Base-by-base conservation (phyloP, 352 stramenopile species). In the Pythium rhizo-oryzae region DNA sequence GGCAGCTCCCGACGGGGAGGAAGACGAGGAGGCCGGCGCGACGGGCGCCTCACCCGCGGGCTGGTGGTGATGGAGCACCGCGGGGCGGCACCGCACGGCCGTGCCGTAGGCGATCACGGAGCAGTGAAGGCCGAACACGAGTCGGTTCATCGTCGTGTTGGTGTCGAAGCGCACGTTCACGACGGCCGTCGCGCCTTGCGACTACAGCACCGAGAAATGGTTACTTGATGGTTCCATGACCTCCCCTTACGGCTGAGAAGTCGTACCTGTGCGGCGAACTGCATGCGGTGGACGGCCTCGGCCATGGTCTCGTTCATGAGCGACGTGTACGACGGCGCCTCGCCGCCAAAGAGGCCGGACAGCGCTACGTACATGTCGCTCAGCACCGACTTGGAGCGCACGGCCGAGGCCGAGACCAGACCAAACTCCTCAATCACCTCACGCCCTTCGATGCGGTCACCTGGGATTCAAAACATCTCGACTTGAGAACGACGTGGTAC, bases 101-200 rank as follows among this genome's bases (percentile, higher is more conserved):
- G 86, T 94, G 37, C 86, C 86, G 65, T 94, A 94, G 63, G 84
- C 90, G 24, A 93, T 82, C 16, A 91, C 81, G 4, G 84, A 90
- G 71, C 84, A 93, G 70, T 94, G 86, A 65, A 94, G 78, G 12
- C 86, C 86, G 54, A 94, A 94, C 47, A 94, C 82, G 52, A 94
- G 79, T 46, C 86, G 84, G 55, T 94, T 94, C 86, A 94, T 94
- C 15, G 86, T 92, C 72, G 82, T 91, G 71, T 91, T 94, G 46
- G 84, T 89, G 70, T 93, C 84, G 66, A 94, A 93, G 51, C 85
- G 85, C 60, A 92, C 85, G 51, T 90, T 92, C 56, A 94, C 78
- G 30, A 94, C 74, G 13, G 84, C 81, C 25, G 86, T 93, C n/a
- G 86, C 86, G 0, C 86, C 86, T 35, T 90, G 80, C 25, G 82